Evolutionary conservation across 2,329 filamentous ascomycete genomes (phyloP), one percentile per base, ranked within the genome.

Genomic region (Arthrobotrys pseudoclavata): DNA sequence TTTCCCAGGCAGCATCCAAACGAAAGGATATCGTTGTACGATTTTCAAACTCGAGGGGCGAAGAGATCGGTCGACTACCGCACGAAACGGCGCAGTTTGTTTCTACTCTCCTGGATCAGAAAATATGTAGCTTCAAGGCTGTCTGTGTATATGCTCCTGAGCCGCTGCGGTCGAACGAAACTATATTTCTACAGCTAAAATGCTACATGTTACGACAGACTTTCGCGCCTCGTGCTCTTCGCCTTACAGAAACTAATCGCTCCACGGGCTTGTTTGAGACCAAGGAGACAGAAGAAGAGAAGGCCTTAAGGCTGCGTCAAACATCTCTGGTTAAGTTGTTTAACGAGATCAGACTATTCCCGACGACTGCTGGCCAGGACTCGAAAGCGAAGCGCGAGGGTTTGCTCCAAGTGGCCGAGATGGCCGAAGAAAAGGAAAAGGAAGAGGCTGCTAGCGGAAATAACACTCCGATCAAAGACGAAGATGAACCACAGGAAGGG

Each of bases 51-150:
- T 84, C 86, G 9, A 87, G 85, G 63, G 94, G 94, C 0, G 89
- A 91, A 68, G 96, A 99, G 83, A 88, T 99, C 57, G 96, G 96
- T 3, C 88, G 96, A 76, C 84, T 99, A 42, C 91, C 94, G 29
- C 95, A 94, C 81, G 94, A 98, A 37, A 90, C 90, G 4, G 94
- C 96, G 3, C 89, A 90, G 76, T 99, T 96, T 94, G 92, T 98
- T 4, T 97, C 96, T 2, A 91, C 94, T 0, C 85, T 99, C 80
- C 89, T 98, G 63, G 96, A 99, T 82, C 94, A 98, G 83, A 91
- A 91, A 34, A 88, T 97, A 2, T 97, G 94, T 85, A 88, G 85
- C 22, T 97, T 99, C 79, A 92, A 97, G 80, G 96, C 92, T 4
- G 89, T 88, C 12, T 97, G 94, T 81, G 93, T 99, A 1, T 98